Base-by-base conservation (phyloP, 306 rosid genomes). In the Adenanthera pavonina region DNA sequence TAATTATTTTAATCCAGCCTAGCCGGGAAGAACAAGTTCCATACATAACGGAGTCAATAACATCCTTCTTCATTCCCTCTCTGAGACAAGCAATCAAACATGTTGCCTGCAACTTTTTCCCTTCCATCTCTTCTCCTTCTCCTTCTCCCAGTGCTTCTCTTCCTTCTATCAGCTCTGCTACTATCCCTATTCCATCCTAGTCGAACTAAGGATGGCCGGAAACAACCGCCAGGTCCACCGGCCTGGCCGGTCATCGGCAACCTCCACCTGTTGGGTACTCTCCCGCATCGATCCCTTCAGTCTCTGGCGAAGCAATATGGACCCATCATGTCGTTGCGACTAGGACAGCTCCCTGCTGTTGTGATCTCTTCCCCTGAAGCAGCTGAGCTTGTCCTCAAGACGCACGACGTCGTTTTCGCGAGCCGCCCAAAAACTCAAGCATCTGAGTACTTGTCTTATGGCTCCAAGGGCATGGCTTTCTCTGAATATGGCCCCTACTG, bases 371-470 rank as follows among this genome's bases (percentile, higher is more conserved):
- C 67, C 8, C 67, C 67, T 4, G 40, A 30, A 61, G 67, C 67
- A 1, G 67, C 86, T 0, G 74, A 86, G 65, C 81, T 49, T 1
- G 72, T 83, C 76, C 89, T 86, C 69, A 86, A 75, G 80, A 86
- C 86, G 1, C 65, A 86, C 48, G 85, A 81, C 84, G 2, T 17
- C 19, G 35, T 64, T 62, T 77, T 47, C 0, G 48, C 71, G 0
- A 65, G 25, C 70, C 46, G 70, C 0, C 47, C 47, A 3, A 8
- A 36, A 16, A 15, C 38, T 7, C 62, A 48, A 35, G 74, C 62
- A 0, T 15, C 61, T 11, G 36, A 59, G 38, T 25, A 8, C 65
- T 15, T 59, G 4, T 20, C 38, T 59, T 33, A 74, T 52, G 74
- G 73, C 40, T 0, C 73, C 12, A 74, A 68, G 57, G 84, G 87